These are phyloP conservation scores for Volvariella volvacea DNA, from an alignment of 1,284 basidiomycete species.

Conservation along the genomic window DNA sequence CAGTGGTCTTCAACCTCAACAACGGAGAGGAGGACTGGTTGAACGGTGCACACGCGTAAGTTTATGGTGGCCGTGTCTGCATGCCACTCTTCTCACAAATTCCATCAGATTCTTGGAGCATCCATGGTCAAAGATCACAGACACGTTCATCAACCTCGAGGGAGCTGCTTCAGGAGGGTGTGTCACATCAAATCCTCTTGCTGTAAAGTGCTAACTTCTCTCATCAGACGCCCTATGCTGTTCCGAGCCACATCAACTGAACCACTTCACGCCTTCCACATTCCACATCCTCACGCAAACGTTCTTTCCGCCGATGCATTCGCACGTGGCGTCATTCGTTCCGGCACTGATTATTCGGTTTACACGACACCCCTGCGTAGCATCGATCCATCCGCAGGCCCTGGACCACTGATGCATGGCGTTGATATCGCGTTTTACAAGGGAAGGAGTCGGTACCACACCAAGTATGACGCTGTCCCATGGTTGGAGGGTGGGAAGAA, in stretches of 20 bases:
- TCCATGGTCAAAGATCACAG: constrained; percentile 60
- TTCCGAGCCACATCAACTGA: constrained; percentile 58
- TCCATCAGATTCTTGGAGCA: constrained; percentile 56
- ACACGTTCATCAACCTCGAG: constrained; percentile 72
- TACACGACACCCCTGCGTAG: constrained; percentile 28
- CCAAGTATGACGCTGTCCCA: constrained; percentile 54
- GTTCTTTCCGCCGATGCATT: constrained; percentile 63
- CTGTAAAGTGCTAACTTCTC: constrained; percentile 2
- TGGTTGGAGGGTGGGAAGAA: constrained; percentile 43
- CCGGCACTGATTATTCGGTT: constrained; percentile 63
- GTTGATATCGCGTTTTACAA: constrained; percentile 72
- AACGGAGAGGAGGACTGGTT: constrained; percentile 77
- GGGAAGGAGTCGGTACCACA: constrained; percentile 65
- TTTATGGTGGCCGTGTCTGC: constrained; percentile 6
- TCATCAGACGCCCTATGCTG: constrained; percentile 51
- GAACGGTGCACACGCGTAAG: constrained; percentile 62
- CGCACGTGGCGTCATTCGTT: constrained; percentile 50
- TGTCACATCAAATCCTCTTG: constrained; percentile 14
- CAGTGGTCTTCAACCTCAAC: constrained; percentile 74
- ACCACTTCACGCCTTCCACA: constrained; percentile 45
- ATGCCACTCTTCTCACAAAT: neutral
- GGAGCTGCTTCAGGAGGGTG: constrained; percentile 76
- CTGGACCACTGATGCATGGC: constrained; percentile 39
- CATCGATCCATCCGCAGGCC: constrained; percentile 3
- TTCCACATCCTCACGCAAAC: constrained; percentile 62